These are phyloP conservation scores for Firmiana major DNA, from an alignment of 345 rosid species.

Conservation along the genomic window DNA sequence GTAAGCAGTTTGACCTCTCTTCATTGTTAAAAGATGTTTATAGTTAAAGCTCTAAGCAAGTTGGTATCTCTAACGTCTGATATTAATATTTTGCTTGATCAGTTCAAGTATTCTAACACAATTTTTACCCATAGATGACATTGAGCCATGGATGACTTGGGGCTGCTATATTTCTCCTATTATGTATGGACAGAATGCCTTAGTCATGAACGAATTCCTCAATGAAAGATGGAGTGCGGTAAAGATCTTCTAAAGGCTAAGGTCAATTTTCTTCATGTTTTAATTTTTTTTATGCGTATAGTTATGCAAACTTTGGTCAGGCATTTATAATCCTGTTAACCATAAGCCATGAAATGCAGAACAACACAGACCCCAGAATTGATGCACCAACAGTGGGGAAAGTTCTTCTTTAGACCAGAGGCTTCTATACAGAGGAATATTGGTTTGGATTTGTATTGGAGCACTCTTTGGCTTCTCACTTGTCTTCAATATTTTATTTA, in stretches of 20 bases:
- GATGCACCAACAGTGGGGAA: constrained; percentile 57
- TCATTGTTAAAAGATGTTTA: neutral
- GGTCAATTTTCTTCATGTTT: too few relatives aligned
- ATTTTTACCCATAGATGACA: constrained; percentile 49
- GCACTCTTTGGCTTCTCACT: constrained; percentile 70
- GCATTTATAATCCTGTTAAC: neutral
- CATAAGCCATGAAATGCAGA: constrained; percentile 29
- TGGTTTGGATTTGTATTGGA: constrained; percentile 86
- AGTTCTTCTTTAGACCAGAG: constrained; percentile 58
- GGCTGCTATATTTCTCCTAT: constrained; percentile 79
- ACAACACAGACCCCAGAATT: constrained; percentile 42
- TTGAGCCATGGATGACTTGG: constrained; percentile 73
- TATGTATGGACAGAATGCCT: constrained; percentile 95
- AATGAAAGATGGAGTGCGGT: constrained; percentile 80
- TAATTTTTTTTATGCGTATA: too few relatives aligned
- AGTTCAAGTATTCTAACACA: constrained; percentile 3
- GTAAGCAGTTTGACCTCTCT: constrained; percentile 33
- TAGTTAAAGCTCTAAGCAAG: neutral
- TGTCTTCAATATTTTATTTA: constrained; percentile 67
- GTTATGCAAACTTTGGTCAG: too few relatives aligned
- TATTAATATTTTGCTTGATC: neutral
- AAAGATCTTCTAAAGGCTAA: too few relatives aligned
- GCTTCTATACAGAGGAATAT: constrained; percentile 58
- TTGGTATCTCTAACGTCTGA: neutral
- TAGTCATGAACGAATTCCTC: constrained; percentile 82